Conservation (phyloP, 2,329 filamentous ascomycete species). For the Ascochyta koolunga region DNA sequence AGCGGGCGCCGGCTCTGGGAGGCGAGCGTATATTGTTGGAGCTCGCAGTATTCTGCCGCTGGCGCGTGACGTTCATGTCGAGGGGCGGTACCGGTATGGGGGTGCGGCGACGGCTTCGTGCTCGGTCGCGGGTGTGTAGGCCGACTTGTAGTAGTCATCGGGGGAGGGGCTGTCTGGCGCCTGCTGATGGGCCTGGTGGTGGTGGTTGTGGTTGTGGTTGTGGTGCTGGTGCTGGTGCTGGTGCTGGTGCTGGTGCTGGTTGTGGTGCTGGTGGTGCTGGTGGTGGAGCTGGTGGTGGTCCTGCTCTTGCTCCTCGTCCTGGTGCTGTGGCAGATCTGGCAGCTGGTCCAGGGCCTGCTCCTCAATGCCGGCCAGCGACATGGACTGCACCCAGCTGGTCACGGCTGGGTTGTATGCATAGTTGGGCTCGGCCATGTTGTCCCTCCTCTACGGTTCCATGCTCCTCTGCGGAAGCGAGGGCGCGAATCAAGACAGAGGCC, state of each 20-base stretch:
- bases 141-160: slow-evolving; percentile 42
- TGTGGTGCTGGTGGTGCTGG: slow-evolving; percentile 1
- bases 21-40: slow-evolving; percentile 35
- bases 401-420: slow-evolving; percentile 41
- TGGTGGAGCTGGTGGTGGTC: not conserved
- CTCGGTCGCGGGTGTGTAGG: slow-evolving; percentile 21
- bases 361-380: slow-evolving; percentile 33
- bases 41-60: slow-evolving; percentile 33
- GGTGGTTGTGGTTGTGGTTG: not conserved
- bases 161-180: slow-evolving; percentile 29
- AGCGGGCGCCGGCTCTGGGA: slow-evolving; percentile 32
- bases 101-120: slow-evolving; percentile 14
- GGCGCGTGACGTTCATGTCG: slow-evolving; percentile 31
- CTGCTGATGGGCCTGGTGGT: not conserved
- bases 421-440: slow-evolving; percentile 41
- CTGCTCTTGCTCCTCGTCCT: not conserved
- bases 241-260: not conserved
- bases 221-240: not conserved
- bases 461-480: slow-evolving; percentile 30
- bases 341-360: slow-evolving; percentile 7
- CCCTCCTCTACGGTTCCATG: slow-evolving; percentile 34
- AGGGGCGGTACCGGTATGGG: slow-evolving; percentile 10
- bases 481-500: slow-evolving; percentile 37
- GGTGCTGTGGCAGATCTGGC: not conserved
- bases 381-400: slow-evolving; percentile 45